Percentiles rank a stretch among this genome's conserved stretches.
These are phyloP conservation scores for Schizothecium vesticola DNA, from an alignment of 495 filamentous ascomycete species.

Conservation along the genomic window DNA sequence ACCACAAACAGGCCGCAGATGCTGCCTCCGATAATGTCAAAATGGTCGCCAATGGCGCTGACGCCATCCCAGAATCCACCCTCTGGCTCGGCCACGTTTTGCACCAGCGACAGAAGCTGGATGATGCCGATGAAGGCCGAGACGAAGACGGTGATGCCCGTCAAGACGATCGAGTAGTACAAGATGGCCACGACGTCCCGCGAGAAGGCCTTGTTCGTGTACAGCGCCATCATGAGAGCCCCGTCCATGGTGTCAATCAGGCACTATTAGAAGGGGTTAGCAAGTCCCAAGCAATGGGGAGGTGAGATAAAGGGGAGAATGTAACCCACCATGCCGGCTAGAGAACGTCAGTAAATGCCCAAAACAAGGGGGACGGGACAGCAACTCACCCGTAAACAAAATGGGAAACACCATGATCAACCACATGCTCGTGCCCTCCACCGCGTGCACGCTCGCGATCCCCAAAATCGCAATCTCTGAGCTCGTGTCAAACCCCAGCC, in stretches of 20 bases:
- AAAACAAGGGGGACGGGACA: background rate
- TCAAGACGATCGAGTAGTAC: constrained; percentile 92
- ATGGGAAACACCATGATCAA: constrained; percentile 88
- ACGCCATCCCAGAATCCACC: constrained; percentile 88
- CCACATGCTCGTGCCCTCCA: constrained; percentile 85
- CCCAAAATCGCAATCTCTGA: constrained; percentile 90
- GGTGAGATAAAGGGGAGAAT: background rate
- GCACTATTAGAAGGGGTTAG: constrained; percentile 35
- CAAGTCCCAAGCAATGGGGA: background rate
- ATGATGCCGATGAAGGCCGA: constrained; percentile 80
- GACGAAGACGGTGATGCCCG: constrained; percentile 79
- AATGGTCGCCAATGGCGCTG: constrained; percentile 66
- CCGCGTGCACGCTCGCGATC: constrained; percentile 79
- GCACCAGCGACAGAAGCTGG: constrained; percentile 71
- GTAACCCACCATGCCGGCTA: constrained; percentile 62
- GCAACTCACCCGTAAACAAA: constrained; percentile 70
- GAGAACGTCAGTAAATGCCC: constrained; percentile 4
- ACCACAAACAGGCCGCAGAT: constrained; percentile 82
- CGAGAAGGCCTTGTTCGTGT: constrained; percentile 69
- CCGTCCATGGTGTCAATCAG: constrained; percentile 86
- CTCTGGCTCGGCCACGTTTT: constrained; percentile 65
- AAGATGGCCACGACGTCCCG: constrained; percentile 78
- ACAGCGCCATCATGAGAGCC: constrained; percentile 90
- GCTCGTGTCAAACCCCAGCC: constrained; percentile 92
- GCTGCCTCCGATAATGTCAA: constrained; percentile 76